Evolutionary conservation across 352 stramenopile genomes (phyloP), one percentile per base, ranked within the genome.

Genomic region (Phytopythium montanum): DNA sequence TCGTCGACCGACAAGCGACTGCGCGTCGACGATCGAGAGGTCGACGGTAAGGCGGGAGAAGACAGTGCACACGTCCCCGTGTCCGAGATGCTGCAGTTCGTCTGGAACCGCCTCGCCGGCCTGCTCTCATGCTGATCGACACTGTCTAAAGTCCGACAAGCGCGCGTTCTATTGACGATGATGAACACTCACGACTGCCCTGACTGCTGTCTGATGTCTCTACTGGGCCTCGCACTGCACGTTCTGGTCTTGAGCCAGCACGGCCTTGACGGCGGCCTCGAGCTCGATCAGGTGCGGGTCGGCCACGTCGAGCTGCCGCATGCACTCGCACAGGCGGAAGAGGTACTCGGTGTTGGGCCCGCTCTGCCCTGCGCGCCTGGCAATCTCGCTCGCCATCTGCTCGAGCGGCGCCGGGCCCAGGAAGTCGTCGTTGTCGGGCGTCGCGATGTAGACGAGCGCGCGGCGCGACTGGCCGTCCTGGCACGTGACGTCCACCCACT

Each of bases 391-490:
- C 31, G 75, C 76, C 70, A 92, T 89, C 26, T 75, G 70, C 16
- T 76, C 63, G 34, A 87, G 36, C 6, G 72, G 55, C 25, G 63
- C 44, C 2, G 82, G 81, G 5, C 82, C 82, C n/a, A 90, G 46
- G 44, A 91, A 92, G 48, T 86, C 75, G 29, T 74, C 44, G 63
- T 87, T 91, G 36, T 75, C 72, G 14, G 75, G 68, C 31, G 75
- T 79, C 29, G 78, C 75, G 51, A 87, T 83, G 63, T 89, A 92
- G 42, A 92, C 78, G 28, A 86, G 61, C 0, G 82, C 82, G 10
- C 56, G 54, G 33, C 81, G 70, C 25, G 74, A 60, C 18, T 65
- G 36, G 18, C 76, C 79, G 39, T 86, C 74, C 34, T 69, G 70
- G 65, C 76, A 88, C 46, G 68, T 50, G 13, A 89, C 82, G 28